Conservation (phyloP, 1,139 yeast species). For the Taphrina pruni region DNA sequence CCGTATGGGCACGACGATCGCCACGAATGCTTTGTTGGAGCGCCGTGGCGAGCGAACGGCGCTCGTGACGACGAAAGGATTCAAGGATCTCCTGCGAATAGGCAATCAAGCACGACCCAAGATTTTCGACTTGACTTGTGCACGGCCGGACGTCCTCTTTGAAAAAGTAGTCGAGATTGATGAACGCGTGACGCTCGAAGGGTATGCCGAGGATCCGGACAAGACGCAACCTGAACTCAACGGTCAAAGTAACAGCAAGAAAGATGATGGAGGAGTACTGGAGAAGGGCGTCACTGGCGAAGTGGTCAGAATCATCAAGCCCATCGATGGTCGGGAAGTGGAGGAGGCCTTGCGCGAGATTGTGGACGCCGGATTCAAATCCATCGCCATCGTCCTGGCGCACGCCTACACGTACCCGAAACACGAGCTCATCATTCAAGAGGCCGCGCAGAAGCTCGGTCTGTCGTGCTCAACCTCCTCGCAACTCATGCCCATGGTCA, state of each 20-base stretch:
- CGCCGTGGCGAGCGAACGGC: constrained; percentile 72
- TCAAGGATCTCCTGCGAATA: constrained; percentile 66
- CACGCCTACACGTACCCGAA: constrained; percentile 71
- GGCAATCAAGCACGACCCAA: constrained; percentile 78
- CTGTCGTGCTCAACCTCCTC: constrained; percentile 69
- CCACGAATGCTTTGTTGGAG: constrained; percentile 75
- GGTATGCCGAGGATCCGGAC: constrained; percentile 60
- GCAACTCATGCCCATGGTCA: constrained; percentile 73
- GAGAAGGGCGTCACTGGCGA: constrained; percentile 69
- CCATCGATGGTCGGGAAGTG: constrained; percentile 57
- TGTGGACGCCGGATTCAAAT: constrained; percentile 63
- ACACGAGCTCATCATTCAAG: constrained; percentile 66
- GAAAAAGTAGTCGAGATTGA: constrained; percentile 70
- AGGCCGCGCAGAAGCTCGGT: constrained; percentile 65
- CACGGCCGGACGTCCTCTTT: constrained; percentile 65
- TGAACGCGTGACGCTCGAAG: constrained; percentile 74
- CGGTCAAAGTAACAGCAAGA: constrained; percentile 46
- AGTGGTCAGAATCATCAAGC: constrained; percentile 60
- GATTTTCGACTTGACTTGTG: constrained; percentile 67
- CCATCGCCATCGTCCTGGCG: constrained; percentile 69
- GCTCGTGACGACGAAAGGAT: constrained; percentile 68
- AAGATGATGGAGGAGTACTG: constrained; percentile 48
- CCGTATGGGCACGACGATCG: constrained; percentile 82
- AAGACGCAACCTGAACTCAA: constrained; percentile 47
- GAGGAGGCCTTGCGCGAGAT: constrained; percentile 55